Base-by-base conservation (phyloP, 208 protist genomes). In the Trypanosomatidae sp. region DNA sequence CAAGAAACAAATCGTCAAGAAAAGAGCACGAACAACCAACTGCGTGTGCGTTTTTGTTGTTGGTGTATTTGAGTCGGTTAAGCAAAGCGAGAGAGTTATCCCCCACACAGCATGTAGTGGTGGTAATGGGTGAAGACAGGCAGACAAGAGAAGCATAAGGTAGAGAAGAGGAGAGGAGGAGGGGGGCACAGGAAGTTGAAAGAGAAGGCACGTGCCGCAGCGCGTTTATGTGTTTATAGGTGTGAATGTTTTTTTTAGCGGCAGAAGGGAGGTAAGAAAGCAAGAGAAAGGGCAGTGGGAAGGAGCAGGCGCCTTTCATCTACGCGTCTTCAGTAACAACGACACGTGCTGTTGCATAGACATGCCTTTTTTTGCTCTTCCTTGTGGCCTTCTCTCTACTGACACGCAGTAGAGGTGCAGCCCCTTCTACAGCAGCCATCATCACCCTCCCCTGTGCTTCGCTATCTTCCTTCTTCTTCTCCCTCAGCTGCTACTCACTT, bases 1-100 rank as follows among this genome's bases (percentile, higher is more conserved):
- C 60, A 65, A 17, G n/a, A 65, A 44, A 25, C 60, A 65, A 65
- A 65, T 47, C 39, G 19, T 22, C 39, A 44, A 13, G n/a, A 25
- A 30, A 62, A 65, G 60, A 46, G 60, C 6, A 44, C 60, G 39
- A 47, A 47, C 60, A 65, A 65, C 60, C 39, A 65, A 65, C 60
- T 65, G 19, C 13, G 60, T 65, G 41, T 62, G 28, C 12, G 36
- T 62, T 8, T 10, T 28, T 56, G 22, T 25, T 25, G 33, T 65
- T 25, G 19, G 19, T 65, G 60, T 62, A 25, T 19, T 7, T 39
- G 58, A n/a, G 33, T 44, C 2, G 19, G 17, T n/a, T 2, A 43
- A 60, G 41, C 4, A 46, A n/a, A 17, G 39, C 3, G 39, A 46
- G 22, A 44, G 39, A 65, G 39, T 9, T 12, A 19, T 62, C 12